Conservation (phyloP, 75 land plant genomes). For the Chamaecyparis obtusa region DNA sequence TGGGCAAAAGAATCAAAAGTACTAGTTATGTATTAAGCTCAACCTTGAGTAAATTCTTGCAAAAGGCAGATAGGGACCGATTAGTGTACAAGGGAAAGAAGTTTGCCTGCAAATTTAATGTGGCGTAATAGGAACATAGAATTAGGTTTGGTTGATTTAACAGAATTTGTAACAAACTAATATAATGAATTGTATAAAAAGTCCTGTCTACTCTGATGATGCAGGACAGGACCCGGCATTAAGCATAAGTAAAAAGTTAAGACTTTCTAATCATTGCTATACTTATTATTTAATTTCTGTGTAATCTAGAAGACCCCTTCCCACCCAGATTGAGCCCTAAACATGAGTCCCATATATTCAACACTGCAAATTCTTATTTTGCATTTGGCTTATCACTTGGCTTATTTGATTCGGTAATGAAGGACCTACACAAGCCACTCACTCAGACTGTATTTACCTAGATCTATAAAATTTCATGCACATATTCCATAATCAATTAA, state of each 20-base stretch:
- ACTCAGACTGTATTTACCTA: background rate
- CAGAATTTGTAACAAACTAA: background rate
- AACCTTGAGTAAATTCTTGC: background rate
- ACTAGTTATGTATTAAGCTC: background rate
- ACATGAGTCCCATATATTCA: background rate
- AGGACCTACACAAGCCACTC: background rate
- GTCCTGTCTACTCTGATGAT: background rate
- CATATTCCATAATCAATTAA: background rate
- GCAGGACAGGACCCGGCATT: background rate
- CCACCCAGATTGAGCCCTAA: background rate
- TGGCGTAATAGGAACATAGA: background rate
- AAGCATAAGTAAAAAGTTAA: background rate
- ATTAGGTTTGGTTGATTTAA: background rate
- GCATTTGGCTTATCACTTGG: background rate
- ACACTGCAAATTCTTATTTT: background rate
- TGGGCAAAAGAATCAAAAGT: background rate
- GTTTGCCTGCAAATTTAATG: background rate
- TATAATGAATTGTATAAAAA: background rate
- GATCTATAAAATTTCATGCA: background rate
- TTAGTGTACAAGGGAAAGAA: background rate
- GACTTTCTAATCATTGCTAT: background rate
- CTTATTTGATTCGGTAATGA: background rate
- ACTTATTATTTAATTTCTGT: background rate
- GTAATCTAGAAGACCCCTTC: background rate
- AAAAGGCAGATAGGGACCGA: background rate